Conservation (phyloP, 2,329 filamentous ascomycete species). For the Bertia moriformis region DNA sequence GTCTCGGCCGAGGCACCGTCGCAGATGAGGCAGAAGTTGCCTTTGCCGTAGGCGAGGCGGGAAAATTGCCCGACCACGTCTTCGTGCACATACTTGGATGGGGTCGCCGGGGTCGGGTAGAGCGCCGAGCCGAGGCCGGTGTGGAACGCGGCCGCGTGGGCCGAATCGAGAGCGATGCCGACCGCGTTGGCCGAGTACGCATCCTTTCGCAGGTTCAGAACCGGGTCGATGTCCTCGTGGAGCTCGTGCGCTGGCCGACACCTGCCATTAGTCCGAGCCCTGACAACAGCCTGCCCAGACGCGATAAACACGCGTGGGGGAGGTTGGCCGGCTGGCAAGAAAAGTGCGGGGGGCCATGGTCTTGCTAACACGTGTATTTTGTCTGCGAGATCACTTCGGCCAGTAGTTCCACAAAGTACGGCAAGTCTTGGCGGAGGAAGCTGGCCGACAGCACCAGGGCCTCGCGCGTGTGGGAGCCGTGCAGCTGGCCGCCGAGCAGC, state of each 20-base stretch:
- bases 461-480: slow-evolving; percentile 80
- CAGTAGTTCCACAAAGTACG: slow-evolving; percentile 92
- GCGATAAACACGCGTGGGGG: not conserved
- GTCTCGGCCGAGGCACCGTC: slow-evolving; percentile 68
- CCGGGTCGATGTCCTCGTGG: slow-evolving; percentile 69
- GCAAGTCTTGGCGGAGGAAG: slow-evolving; percentile 89
- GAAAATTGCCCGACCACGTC: slow-evolving; percentile 64
- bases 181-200: slow-evolving; percentile 46
- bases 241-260: slow-evolving; percentile 67
- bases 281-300: not conserved
- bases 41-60: slow-evolving; percentile 67
- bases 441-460: slow-evolving; percentile 82
- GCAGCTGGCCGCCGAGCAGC: slow-evolving; percentile 82
- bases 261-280: not conserved
- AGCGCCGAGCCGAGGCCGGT: slow-evolving; percentile 72
- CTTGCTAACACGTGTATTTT: slow-evolving; percentile 59
- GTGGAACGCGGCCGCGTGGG: slow-evolving; percentile 81
- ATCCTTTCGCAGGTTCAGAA: slow-evolving; percentile 67
- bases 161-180: slow-evolving; percentile 69
- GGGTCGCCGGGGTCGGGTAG: slow-evolving; percentile 56
- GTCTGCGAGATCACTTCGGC: slow-evolving; percentile 81
- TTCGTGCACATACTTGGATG: slow-evolving; percentile 66
- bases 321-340: not conserved
- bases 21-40: slow-evolving; percentile 80
- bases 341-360: not conserved